Percentiles rank a stretch among this genome's conserved stretches.
Evolutionary conservation across 148 eudicot genomes (phyloP).

Genomic region (Vaccinium corymbosum): DNA sequence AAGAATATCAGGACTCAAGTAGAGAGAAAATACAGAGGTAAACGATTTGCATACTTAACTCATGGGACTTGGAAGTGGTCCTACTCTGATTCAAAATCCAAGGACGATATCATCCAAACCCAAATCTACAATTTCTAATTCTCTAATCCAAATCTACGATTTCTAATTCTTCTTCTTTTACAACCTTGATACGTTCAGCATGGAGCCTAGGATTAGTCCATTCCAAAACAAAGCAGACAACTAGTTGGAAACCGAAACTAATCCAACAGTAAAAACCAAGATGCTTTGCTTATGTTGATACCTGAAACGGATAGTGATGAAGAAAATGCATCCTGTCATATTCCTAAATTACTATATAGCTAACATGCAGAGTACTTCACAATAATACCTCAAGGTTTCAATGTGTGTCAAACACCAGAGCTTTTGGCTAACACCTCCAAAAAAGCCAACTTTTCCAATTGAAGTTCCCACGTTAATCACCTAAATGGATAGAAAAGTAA

Average conservation of each 20-base stretch:
- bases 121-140: background rate
- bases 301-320: background rate
- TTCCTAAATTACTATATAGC: background rate
- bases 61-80: constrained; percentile 13
- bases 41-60: background rate
- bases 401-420: constrained; percentile 93
- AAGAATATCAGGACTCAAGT: constrained; percentile 12
- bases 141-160: background rate
- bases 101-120: background rate
- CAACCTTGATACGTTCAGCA: background rate
- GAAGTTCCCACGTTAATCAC: constrained; percentile 93
- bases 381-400: constrained; percentile 80
- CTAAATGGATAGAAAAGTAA: constrained; percentile 30
- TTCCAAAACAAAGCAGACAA: background rate
- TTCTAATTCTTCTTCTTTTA: too few relatives aligned
- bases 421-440: constrained; percentile 59
- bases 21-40: constrained; percentile 1
- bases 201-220: background rate
- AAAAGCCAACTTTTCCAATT: constrained; percentile 81
- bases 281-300: background rate
- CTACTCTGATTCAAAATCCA: background rate
- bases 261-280: constrained; percentile 1
- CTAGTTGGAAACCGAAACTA: background rate
- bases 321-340: background rate
- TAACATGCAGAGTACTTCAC: constrained; percentile 9